phyloP scores from a whole-genome alignment of 176 grass and related monocot species.

The Oryza meyeriana region DNA sequence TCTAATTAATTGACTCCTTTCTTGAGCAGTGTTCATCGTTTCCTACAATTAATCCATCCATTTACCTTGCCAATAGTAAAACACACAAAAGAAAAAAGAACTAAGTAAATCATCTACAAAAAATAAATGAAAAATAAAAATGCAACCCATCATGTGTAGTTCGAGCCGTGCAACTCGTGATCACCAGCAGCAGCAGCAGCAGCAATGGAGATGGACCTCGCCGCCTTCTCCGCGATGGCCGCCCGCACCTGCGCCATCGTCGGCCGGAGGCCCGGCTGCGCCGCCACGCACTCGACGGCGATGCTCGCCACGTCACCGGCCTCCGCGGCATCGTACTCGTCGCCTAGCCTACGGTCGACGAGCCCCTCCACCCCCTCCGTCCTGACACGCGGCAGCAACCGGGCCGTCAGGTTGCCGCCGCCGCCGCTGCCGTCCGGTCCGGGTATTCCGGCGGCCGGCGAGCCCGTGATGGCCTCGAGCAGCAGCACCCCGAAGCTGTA shows the following conservation, averaged over 20 bases:
- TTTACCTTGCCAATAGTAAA: not conserved
- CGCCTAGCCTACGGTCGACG: slow-evolving; percentile 50
- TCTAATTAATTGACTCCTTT: not conserved
- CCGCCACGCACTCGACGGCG: slow-evolving; percentile 42
- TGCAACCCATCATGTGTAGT: not conserved
- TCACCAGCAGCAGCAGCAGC: not conserved
- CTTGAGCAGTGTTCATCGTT: not conserved
- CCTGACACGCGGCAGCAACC: slow-evolving; percentile 38
- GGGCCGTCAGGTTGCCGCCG: slow-evolving; percentile 35
- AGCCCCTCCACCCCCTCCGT: slow-evolving; percentile 18
- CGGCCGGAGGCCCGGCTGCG: slow-evolving; percentile 65
- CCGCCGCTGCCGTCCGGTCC: not conserved
- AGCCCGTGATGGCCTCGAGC: slow-evolving; percentile 68
- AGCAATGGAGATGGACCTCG: slow-evolving; percentile 19
- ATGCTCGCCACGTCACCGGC: slow-evolving; percentile 41
- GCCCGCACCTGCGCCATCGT: slow-evolving; percentile 53
- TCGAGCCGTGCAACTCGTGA: not conserved
- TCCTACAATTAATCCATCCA: not conserved
- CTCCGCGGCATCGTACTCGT: slow-evolving; percentile 38
- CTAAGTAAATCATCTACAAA: not conserved
- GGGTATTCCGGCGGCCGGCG: slow-evolving; percentile 30
- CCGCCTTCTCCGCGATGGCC: slow-evolving; percentile 45
- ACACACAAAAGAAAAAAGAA: not conserved
- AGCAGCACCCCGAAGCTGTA: slow-evolving; percentile 88
- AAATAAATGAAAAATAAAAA: not conserved